Percentiles rank a stretch among this genome's conserved stretches.
Evolutionary conservation across 176 grass and related monocot genomes (phyloP).

Genomic region (Stipa capillata): DNA sequence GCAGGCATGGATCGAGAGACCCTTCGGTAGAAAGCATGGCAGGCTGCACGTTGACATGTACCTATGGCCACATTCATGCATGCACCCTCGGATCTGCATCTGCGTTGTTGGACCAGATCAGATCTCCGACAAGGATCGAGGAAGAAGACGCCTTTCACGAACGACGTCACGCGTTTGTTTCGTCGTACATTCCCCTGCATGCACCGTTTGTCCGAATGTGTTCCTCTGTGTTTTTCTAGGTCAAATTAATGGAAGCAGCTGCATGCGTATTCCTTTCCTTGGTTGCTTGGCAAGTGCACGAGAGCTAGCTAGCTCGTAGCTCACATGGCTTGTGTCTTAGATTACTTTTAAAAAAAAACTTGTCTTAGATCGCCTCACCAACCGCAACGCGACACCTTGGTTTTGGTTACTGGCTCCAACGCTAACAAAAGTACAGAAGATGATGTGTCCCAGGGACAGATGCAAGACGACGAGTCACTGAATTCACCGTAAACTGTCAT

Average conservation of each 20-base stretch:
- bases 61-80: neutral
- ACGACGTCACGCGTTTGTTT: too few relatives aligned
- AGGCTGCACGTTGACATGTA: slow-evolving; percentile 5
- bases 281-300: neutral
- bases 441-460: neutral
- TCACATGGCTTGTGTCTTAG: neutral
- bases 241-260: neutral
- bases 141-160: neutral
- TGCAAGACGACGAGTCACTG: neutral
- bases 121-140: neutral
- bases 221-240: neutral
- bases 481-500: too few relatives aligned
- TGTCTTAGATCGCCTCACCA: neutral
- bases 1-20: too few relatives aligned
- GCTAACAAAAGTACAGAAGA: neutral
- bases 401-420: neutral
- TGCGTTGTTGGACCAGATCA: neutral
- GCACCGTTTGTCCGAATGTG: too few relatives aligned
- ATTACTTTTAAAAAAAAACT: too few relatives aligned
- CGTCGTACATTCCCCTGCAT: too few relatives aligned
- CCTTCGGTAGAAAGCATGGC: too few relatives aligned
- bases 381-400: neutral
- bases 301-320: neutral
- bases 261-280: too few relatives aligned
- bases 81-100: neutral